Evolutionary conservation across 2,329 filamentous ascomycete genomes (phyloP).

Genomic region (Trichoderma lentiforme): DNA sequence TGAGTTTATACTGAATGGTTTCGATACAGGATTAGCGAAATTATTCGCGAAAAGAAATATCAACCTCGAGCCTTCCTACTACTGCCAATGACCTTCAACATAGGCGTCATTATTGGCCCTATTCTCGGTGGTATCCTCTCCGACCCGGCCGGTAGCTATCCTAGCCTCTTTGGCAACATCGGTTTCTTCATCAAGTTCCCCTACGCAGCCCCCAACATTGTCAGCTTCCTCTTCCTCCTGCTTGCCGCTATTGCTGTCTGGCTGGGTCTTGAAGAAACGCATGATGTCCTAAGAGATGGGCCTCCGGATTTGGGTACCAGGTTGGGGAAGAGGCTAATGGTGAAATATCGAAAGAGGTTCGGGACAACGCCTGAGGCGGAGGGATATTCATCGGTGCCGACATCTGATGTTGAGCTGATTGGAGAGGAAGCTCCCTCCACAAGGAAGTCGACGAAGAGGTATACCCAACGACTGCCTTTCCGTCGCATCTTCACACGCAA

Average conservation of each 20-base stretch:
- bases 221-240: conserved; percentile 48
- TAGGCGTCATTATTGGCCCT: conserved; percentile 71
- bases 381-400: conserved; percentile 27
- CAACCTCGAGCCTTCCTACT: conserved; percentile 71
- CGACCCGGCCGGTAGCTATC: conserved; percentile 61
- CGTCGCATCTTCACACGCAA: conserved; percentile 54
- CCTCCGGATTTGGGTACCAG: conserved; percentile 42
- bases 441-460: conserved; percentile 31
- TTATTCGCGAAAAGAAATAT: conserved; percentile 60
- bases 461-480: conserved; percentile 50
- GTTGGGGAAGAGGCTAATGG: conserved; percentile 36
- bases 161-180: conserved; percentile 44
- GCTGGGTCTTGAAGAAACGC: conserved; percentile 53
- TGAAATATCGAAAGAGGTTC: conserved; percentile 28
- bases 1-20: background rate
- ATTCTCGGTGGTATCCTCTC: conserved; percentile 66
- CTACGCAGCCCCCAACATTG: conserved; percentile 53
- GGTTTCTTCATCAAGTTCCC: conserved; percentile 48
- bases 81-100: conserved; percentile 70
- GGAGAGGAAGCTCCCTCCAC: conserved; percentile 5
- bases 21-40: conserved; percentile 56
- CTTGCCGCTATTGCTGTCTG: conserved; percentile 44
- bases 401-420: conserved; percentile 25
- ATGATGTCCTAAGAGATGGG: conserved; percentile 41
- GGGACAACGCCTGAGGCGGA: background rate